Evolutionary conservation across 1,284 basidiomycete genomes (phyloP), one percentile per base, ranked within the genome.

Genomic region (Sanghuangporus baumii): DNA sequence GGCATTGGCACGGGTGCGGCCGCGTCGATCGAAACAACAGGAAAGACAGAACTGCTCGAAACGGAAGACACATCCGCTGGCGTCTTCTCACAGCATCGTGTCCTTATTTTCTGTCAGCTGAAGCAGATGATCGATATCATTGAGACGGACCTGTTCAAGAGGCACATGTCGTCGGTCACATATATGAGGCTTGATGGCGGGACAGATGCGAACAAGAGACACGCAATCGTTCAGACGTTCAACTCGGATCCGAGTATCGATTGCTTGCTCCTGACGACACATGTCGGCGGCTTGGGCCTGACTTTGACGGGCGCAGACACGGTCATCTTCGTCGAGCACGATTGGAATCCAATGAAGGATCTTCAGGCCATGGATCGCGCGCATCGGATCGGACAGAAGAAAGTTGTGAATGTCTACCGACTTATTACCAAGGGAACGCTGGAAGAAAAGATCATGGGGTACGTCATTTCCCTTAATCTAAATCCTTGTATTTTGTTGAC

Each of bases 281-380:
- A 95, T 67, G 96, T 99, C 54, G 97, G 97, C 65, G 97, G 97
- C 5, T 79, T 99, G 12, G 97, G 97, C 1, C 77, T 99, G 68
- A 99, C 97, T 20, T 78, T 99, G 67, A 99, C 97, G 0, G 96
- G 97, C 26, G 97, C 97, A 8, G 97, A 99, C 74, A 99, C 97
- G 1, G 97, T 99, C 67, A 98, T 99, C 67, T 99, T 99, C 71
- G 94, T 99, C 55, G 97, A 99, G 74, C 97, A 99, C 74, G 97
- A 99, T 74, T 99, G 97, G 97, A 99, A 99, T 74, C 97, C 97
- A 18, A 98, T 97, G 95, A 98, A 98, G 75, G 97, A 99, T 77
- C 78, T 99, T 11, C 97, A 99, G 74, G 97, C 97, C 6, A 99
- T 99, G 97, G 97, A 99, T 74, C 87, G 97, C 61, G 97, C 97